Evolutionary conservation across 2,329 filamentous ascomycete species (phyloP), one percentile per base, ranked within the genome.

Genomic region (Cercospora sp.): DNA sequence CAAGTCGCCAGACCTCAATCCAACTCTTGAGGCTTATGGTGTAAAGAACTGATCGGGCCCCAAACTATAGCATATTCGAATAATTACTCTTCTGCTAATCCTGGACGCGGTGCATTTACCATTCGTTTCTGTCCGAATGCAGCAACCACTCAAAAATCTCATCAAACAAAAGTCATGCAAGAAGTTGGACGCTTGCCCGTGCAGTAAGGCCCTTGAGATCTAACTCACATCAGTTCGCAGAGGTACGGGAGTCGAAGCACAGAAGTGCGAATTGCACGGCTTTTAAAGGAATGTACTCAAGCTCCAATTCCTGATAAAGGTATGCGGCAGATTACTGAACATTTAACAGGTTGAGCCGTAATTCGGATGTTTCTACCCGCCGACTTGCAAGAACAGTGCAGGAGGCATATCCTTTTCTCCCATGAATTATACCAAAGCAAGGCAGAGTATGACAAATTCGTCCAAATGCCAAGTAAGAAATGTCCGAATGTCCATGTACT

Each of bases 1-100:
- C 70, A 87, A 90, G 80, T 91, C 91, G 0, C 55, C 55, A 59
- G 55, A 59, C 6, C 18, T 20, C 16, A 36, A 36, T 30, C 55
- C 55, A 6, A 59, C 31, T 36, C 5, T 59, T 1, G 55, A 59
- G 16, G 16, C 28, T 1, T 59, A 59, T 16, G 55, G 55, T 18
- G 55, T 59, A 5, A 59, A 59, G 8, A 59, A 20, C 9, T 31
- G 18, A 33, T 18, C 3, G 23, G 23, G 23, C 23, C 26, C 3
- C 26, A 4, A 4, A 12, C 4, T 20, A 51, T 51, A 20, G 45
- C 45, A 51, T 13, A 5, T 20, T 51, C 5, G 1, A 51, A 51
- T 3, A 4, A 23, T 20, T 6, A 13, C 20, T 51, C 20, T 51
- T 23, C 45, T 12, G 45, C 20, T 20, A 10, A 9, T 10, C 9